These are phyloP conservation scores for Pontederia paniculata DNA, from an alignment of 176 grass and related monocot species.

Conservation along the genomic window DNA sequence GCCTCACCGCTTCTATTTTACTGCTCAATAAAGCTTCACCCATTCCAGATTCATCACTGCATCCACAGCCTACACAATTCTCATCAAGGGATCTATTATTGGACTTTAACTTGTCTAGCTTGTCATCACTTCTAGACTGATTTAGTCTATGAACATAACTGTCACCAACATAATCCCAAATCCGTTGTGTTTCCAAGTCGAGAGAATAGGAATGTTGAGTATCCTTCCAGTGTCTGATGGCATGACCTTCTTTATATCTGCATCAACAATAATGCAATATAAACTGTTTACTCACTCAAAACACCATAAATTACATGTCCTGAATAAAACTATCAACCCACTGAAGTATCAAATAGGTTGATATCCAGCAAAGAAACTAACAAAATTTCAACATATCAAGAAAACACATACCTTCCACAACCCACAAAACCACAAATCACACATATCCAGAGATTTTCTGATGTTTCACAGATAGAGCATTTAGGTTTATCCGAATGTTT, in stretches of 20 bases:
- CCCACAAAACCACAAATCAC: conserved; percentile 97
- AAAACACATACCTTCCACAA: conserved; percentile 69
- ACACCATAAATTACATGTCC: neutral
- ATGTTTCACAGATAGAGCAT: conserved; percentile 82
- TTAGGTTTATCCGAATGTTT: conserved; percentile 65
- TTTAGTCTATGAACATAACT: conserved; percentile 87
- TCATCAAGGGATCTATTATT: conserved; percentile 46
- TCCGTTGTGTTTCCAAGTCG: conserved; percentile 74
- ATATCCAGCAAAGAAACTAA: neutral
- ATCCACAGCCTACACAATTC: conserved; percentile 27
- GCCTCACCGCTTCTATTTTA: conserved; percentile 60
- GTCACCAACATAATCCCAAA: conserved; percentile 98
- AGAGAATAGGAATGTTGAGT: conserved; percentile 93
- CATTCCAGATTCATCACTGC: conserved; percentile 50
- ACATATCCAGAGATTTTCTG: conserved; percentile 94
- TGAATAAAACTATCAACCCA: no score
- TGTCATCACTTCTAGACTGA: conserved; percentile 73
- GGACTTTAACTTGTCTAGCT: conserved; percentile 45
- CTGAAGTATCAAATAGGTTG: no score
- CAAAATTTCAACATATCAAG: neutral
- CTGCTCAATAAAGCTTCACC: conserved; percentile 61
- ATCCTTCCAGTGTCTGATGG: conserved; percentile 84
- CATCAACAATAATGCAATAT: neutral
- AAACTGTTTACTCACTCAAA: neutral
- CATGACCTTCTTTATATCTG: conserved; percentile 96